Evolutionary conservation across 805 yeast species (phyloP), one percentile per base, ranked within the genome.

Genomic region (Candida piceae): DNA sequence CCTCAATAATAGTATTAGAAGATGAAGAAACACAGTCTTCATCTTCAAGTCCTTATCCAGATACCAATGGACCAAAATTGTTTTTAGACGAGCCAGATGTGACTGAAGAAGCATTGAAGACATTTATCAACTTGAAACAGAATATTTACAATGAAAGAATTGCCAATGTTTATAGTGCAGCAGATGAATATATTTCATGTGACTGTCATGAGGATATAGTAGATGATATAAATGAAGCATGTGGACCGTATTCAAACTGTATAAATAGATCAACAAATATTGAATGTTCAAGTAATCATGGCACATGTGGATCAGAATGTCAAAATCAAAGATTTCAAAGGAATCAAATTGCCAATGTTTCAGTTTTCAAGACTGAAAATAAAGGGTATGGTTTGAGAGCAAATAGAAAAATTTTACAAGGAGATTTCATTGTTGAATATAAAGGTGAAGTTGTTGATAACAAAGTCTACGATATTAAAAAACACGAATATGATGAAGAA

Each of bases 341-440:
- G 36, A 68, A 69, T 39, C 74, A 81, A 57, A 85, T 82, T 57
- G 84, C 96, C 1, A 50, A 67, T 8, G 80, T 89, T n/a, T 76
- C 84, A 21, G 83, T 93, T n/a, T 77, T 90, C 39, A 70, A 74
- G 45, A 88, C 98, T 1, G 87, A 82, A 38, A 63, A 67, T 46
- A 90, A 90, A 58, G 98, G 98, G 1, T 90, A 74, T 54, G 98
- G 98, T 27, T 76, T 90, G 38, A 70, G 95, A 42, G 89, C 95
- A 0, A 69, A 77, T 39, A 59, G 53, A 4, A 67, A 64, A 35
- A 67, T 93, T 11, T 63, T 70, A 12, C 78, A 74, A 16, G 76
- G 78, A 37, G 66, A 76, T n/a, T 88, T 90, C 55, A 74, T 90
- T 30, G 86, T 84, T 62, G 98, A 90, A 63, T 90, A 90, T 62